Percentiles rank a stretch among this genome's conserved stretches.
These are phyloP conservation scores for Eimeria nieschulzi DNA, from an alignment of 169 alveolate species.

Conservation along the genomic window DNA sequence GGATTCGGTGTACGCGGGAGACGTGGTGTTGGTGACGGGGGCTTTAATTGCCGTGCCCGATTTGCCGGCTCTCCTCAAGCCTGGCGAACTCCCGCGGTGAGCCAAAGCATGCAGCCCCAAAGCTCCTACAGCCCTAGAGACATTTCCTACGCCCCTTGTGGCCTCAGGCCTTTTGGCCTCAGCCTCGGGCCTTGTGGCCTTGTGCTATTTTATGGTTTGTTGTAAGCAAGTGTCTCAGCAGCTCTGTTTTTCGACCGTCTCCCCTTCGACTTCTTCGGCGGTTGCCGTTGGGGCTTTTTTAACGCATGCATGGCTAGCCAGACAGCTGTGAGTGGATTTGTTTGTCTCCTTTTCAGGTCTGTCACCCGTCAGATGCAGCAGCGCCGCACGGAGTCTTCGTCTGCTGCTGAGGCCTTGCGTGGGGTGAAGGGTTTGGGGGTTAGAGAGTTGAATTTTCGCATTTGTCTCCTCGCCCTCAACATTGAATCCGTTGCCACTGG, in stretches of 20 bases:
- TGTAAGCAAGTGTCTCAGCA: too few relatives aligned
- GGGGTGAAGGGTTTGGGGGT: constrained; percentile 62
- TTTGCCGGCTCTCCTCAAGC: constrained; percentile 91
- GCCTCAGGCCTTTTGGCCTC: too few relatives aligned
- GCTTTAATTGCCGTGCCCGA: constrained; percentile 97
- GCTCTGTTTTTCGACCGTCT: background rate
- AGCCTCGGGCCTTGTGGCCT: too few relatives aligned
- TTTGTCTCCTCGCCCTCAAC: constrained; percentile 37
- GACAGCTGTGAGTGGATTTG: background rate
- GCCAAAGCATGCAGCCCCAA: background rate
- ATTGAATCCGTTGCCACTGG: constrained; percentile 18
- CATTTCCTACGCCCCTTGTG: too few relatives aligned
- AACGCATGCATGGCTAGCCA: too few relatives aligned
- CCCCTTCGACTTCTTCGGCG: background rate
- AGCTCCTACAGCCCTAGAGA: too few relatives aligned
- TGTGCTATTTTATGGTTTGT: too few relatives aligned
- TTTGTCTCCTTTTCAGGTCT: background rate
- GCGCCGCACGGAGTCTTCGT: constrained; percentile 22
- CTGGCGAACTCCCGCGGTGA: constrained; percentile 93
- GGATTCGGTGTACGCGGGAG: constrained; percentile 98
- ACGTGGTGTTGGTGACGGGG: constrained; percentile 94
- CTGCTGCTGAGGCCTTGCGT: constrained; percentile 20
- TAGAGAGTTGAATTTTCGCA: constrained; percentile 32
- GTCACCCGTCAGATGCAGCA: constrained; percentile 25
- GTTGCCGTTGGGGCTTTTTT: background rate